Base-by-base conservation (phyloP, 2,329 filamentous ascomycete genomes). In the Penicillium polonicum region DNA sequence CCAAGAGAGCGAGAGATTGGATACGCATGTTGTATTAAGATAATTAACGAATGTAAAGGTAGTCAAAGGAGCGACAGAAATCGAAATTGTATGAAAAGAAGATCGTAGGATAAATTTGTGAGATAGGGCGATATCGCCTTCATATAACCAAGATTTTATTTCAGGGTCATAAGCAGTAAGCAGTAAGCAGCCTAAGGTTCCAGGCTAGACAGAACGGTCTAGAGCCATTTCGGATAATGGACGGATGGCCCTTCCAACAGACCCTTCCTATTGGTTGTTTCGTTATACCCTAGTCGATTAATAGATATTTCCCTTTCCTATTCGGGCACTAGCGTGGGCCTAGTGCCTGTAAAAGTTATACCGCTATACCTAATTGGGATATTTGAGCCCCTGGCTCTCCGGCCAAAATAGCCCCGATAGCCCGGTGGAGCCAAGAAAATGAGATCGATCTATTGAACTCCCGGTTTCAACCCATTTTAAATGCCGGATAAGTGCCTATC, bases 1-100 rank as follows among this genome's bases (percentile, higher is more conserved):
- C 55, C 33, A 57, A 31, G 8, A 57, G 25, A 41, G 46, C 53
- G 17, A 57, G n/a, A 27, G 55, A 57, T 57, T 48, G 55, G n/a
- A 57, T 13, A 33, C 42, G 55, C 55, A 57, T 57, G 5, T 41
- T 57, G 43, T 35, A 41, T 46, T 49, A 21, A 12, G 10, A 17
- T 13, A 13, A 17, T 45, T 17, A 52, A 57, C 23, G 43, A 52
- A 49, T 54, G 53, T 52, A 2, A 21, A 21, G 23, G 27, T 19
- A 25, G 31, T 36, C 27, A 36, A 52, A 53, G 2, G 42, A 57
- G 36, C 21, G 48, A 52, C 48, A 27, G 2, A n/a, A 15, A 42
- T 38, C 4, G 23, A 21, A 35, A 33, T 29, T 17, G 23, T 44
- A 44, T 10, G 33, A 46, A 41, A 39, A n/a, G 48, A 39, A 21